These are phyloP conservation scores for Phytophthora agathidicida DNA, from an alignment of 352 stramenopile species.

Conservation along the genomic window DNA sequence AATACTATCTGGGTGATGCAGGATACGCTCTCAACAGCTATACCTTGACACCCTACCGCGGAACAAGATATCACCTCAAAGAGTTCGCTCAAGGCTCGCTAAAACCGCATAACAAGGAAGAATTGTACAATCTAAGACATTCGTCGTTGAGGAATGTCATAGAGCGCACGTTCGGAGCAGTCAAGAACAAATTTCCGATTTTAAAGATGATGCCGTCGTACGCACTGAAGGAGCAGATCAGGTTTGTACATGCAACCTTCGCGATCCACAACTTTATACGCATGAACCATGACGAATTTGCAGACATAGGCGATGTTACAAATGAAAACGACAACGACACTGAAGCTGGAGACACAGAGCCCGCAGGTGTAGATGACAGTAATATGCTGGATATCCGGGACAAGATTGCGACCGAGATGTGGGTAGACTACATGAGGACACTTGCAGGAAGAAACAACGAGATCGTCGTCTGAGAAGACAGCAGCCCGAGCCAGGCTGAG, in stretches of 20 bases:
- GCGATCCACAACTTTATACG: conserved; percentile 11
- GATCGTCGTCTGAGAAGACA: too few species aligned
- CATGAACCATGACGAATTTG: conserved; percentile 3
- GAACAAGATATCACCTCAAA: conserved; percentile 7
- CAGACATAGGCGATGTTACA: too few species aligned
- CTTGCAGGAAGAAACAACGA: too few species aligned
- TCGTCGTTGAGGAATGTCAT: conserved; percentile 10
- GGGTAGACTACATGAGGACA: too few species aligned
- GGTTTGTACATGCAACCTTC: neutral
- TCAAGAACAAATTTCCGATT: conserved; percentile 13
- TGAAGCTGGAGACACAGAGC: too few species aligned
- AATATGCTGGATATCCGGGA: too few species aligned
- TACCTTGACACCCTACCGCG: conserved; percentile 1
- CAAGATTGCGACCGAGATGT: too few species aligned
- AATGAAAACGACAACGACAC: too few species aligned
- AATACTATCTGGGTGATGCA: conserved; percentile 7
- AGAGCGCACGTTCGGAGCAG: neutral
- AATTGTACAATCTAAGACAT: conserved; percentile 7
- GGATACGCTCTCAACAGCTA: conserved; percentile 6
- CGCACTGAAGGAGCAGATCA: neutral
- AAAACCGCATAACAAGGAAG: conserved; percentile 6
- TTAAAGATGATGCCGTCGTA: neutral
- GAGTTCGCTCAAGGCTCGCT: neutral
- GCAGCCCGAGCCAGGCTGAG: too few species aligned
- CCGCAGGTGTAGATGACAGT: too few species aligned